Conservation (phyloP, 768 basidiomycete species). For the Leccinellum rugosiceps region DNA sequence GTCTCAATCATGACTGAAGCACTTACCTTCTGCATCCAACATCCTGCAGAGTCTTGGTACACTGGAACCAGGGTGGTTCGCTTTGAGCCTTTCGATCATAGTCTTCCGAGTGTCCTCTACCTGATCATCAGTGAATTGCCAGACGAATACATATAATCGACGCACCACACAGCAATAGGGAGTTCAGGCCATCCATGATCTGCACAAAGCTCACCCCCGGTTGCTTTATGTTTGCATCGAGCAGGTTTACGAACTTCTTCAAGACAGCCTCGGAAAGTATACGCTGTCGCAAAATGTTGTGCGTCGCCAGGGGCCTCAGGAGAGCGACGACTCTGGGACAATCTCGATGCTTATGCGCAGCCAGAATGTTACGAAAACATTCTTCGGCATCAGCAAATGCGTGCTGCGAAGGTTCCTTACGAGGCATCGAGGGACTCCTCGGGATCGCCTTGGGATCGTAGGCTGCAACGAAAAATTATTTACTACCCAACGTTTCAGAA, state of each 20-base stretch:
- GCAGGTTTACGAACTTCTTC: not conserved
- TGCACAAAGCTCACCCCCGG: not conserved
- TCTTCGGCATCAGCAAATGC: not conserved
- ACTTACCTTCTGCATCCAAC: too few species aligned
- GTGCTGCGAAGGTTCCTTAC: not conserved
- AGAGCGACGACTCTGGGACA: too few species aligned
- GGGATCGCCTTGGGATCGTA: not conserved
- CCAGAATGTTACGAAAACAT: not conserved
- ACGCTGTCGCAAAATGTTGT: not conserved
- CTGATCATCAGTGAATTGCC: not conserved
- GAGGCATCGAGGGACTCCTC: not conserved
- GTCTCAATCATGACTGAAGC: not conserved
- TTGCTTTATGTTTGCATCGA: not conserved
- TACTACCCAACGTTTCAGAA: not conserved
- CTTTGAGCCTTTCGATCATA: too few species aligned
- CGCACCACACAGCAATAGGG: not conserved
- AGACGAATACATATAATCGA: not conserved
- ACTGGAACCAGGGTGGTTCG: too few species aligned
- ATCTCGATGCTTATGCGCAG: not conserved
- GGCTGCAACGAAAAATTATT: not conserved
- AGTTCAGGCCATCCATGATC: not conserved
- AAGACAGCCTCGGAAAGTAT: not conserved
- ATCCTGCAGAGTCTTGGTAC: too few species aligned
- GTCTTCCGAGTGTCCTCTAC: not conserved
- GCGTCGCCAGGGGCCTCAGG: not conserved